Evolutionary conservation across 73 alveolate genomes (phyloP).

Genomic region (Paramecium bursaria): DNA sequence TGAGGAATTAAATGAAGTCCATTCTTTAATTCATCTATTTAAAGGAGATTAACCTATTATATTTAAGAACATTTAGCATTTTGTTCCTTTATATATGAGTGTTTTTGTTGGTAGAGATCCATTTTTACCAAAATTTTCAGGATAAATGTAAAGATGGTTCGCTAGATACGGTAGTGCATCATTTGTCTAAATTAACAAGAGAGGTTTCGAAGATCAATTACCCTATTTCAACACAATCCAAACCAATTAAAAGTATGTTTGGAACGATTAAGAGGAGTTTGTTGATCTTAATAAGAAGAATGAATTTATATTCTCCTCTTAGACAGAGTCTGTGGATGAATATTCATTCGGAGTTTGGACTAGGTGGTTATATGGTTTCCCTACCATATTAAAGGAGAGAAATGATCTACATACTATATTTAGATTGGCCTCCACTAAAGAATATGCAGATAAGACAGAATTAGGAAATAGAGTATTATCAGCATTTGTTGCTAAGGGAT

Average conservation of each 20-base stretch:
- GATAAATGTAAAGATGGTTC: conserved; percentile 16
- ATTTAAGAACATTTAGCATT: conserved; percentile 7
- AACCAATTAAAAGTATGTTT: neutral
- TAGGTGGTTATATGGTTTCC: conserved; percentile 37
- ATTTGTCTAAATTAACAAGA: neutral
- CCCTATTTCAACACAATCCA: neutral
- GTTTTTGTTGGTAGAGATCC: conserved; percentile 30
- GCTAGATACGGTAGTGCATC: conserved; percentile 6
- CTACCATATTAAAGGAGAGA: conserved; percentile 23
- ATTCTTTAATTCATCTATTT: conserved; percentile 21
- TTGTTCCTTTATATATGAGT: conserved; percentile 6
- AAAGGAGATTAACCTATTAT: conserved; percentile 22
- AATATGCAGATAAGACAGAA: conserved; percentile 22
- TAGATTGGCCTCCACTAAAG: conserved; percentile 35
- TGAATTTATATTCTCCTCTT: neutral
- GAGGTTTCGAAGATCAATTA: neutral
- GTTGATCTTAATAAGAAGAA: neutral
- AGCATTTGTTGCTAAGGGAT: conserved; percentile 5
- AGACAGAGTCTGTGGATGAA: conserved; percentile 41
- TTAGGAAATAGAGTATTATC: conserved; percentile 47
- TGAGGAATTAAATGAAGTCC: conserved; percentile 11
- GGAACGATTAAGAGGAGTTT: neutral
- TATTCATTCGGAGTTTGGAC: conserved; percentile 38
- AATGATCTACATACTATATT: conserved; percentile 15
- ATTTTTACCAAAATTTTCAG: conserved; percentile 4